Base-by-base conservation (phyloP, 2,329 filamentous ascomycete species). In the Paecilomyces variotii region DNA sequence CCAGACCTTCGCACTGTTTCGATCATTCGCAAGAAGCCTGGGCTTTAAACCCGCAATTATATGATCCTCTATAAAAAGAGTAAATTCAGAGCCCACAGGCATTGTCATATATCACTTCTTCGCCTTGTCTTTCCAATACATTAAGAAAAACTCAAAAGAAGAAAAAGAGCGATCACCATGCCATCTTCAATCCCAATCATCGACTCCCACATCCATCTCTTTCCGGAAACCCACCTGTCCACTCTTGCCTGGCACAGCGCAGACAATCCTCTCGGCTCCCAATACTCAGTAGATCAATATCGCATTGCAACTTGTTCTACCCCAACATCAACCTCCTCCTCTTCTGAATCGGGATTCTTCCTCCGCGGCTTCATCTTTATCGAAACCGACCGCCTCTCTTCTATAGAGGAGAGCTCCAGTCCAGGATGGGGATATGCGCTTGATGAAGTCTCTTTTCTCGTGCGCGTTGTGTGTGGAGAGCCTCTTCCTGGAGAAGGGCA, bases 161-260 rank as follows among this genome's bases (percentile, higher is more conserved):
- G 6, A 4, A 39, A 39, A 39, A 19, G 19, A 19, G 19, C 19
- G 19, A 19, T 19, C 19, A 19, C 19, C 19, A 19, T n/a, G 14
- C n/a, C 39, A 7, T 19, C 70, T 68, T 51, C 66, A 1, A 67
- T 65, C 54, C 72, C 84, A 28, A 87, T 96, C 69, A 85, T 97
- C 74, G 92, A 97, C 79, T 88, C 90, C 45, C 93, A 97, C 79
- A 88, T 97, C 75, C 92, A 97, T 77, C 85, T 97, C 68, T 96
- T 86, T 79, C 89, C 90, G 52, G 74, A 79, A 53, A 82, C 83
- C 56, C 88, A 93, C 67, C 70, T 88, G 56, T 70, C 80, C 57
- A 82, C 83, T 45, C 83, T 95, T 62, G 77, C 83, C 59, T 96
- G 91, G 91, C 84, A 84, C 76, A 81, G 73, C 2, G 76, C 84